Conservation (phyloP, 2,329 filamentous ascomycete genomes). For the Sphaerulina populicola region DNA sequence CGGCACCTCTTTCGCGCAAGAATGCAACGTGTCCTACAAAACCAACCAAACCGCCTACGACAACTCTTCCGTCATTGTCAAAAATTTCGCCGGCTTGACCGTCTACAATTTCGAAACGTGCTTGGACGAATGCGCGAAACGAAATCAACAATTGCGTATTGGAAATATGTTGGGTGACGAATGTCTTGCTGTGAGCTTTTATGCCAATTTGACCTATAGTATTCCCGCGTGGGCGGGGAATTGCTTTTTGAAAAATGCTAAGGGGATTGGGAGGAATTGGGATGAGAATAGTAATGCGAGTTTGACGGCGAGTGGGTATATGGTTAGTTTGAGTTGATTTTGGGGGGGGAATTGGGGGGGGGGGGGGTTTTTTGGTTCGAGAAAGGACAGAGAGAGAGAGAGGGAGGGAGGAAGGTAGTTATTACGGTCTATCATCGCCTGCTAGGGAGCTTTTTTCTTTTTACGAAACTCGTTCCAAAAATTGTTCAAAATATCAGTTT, state of each 20-base stretch:
- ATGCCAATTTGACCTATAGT: constrained; percentile 9
- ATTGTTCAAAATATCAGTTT: no score
- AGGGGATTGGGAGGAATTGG: constrained; percentile 9
- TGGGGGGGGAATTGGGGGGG: no score
- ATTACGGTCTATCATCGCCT: no score
- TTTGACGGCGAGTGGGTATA: constrained; percentile 8
- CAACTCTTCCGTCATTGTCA: constrained; percentile 8
- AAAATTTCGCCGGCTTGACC: constrained; percentile 8
- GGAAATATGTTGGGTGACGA: constrained; percentile 8
- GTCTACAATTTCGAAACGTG: constrained; percentile 9
- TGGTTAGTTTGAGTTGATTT: constrained; percentile 1
- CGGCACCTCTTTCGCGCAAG: constrained; percentile 9
- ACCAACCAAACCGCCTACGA: constrained; percentile 10
- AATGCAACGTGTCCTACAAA: constrained; percentile 9
- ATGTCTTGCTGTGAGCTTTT: constrained; percentile 6
- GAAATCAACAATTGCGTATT: constrained; percentile 6
- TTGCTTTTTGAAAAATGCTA: constrained; percentile 11
- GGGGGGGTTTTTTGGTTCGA: no score
- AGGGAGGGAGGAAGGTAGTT: no score
- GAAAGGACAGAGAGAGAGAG: no score
- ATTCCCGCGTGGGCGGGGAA: constrained; percentile 10
- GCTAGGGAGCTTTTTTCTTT: no score
- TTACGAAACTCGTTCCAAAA: no score
- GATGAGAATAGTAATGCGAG: constrained; percentile 7
- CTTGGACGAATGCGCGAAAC: constrained; percentile 8